phyloP scores from a whole-genome alignment of 495 filamentous ascomycete species.

The Xylaria bambusicola region DNA sequence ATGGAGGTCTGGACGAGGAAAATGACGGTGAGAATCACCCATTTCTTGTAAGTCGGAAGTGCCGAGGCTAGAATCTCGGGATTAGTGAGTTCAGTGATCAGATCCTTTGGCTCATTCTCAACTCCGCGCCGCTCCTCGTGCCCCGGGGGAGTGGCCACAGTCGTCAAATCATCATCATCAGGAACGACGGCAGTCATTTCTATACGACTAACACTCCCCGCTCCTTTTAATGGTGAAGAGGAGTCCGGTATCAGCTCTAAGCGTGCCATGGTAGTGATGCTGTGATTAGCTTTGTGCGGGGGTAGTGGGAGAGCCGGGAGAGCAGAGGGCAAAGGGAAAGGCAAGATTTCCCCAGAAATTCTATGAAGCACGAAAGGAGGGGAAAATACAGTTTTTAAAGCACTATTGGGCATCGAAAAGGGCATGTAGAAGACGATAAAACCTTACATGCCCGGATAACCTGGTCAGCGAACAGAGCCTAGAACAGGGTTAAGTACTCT shows the following conservation, averaged over 20 bases:
- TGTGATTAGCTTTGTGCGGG: not conserved
- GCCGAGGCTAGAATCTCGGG: slow-evolving; percentile 64
- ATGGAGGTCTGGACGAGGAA: slow-evolving; percentile 78
- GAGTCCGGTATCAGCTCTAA: not conserved
- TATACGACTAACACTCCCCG: not conserved
- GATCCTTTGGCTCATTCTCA: slow-evolving; percentile 20
- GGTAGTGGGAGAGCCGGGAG: not conserved
- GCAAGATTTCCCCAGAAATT: not conserved
- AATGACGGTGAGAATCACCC: slow-evolving; percentile 69
- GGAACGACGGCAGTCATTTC: not conserved
- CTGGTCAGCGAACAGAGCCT: not conserved
- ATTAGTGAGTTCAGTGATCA: slow-evolving; percentile 59
- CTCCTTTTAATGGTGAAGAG: not conserved
- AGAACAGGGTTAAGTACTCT: not conserved
- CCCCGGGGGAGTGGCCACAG: slow-evolving; percentile 16
- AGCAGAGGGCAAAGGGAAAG: not conserved
- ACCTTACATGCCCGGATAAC: not conserved
- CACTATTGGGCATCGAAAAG: too few relatives aligned
- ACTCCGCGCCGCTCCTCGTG: slow-evolving; percentile 17
- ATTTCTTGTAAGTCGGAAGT: slow-evolving; percentile 68
- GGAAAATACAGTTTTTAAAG: not conserved
- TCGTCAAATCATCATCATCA: not conserved
- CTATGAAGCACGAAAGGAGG: not conserved
- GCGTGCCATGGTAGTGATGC: not conserved
- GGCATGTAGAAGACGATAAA: too few relatives aligned